phyloP scores from a whole-genome alignment of 164 flowering plant genomes.

The Aristolochia californica region DNA sequence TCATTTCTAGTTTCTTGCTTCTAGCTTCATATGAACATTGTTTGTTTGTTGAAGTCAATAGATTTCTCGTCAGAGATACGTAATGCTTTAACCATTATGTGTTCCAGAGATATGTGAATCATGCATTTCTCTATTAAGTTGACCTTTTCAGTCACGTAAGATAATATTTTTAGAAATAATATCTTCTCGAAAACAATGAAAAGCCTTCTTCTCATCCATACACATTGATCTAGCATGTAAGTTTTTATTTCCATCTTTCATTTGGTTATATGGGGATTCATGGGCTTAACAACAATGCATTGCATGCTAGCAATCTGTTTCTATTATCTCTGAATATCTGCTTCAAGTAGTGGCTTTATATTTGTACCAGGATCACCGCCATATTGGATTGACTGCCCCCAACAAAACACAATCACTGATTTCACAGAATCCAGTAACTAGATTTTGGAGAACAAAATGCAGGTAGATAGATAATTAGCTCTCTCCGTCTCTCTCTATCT shows the following conservation, averaged over 20 bases:
- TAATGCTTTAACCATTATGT: no score
- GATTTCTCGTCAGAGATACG: no score
- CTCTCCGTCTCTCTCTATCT: no score
- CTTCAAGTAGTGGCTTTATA: background rate
- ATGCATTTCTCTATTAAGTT: no score
- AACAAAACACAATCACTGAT: constrained; percentile 31
- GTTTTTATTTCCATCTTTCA: background rate
- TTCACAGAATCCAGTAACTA: constrained; percentile 62
- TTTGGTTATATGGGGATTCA: background rate
- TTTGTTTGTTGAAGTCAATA: no score
- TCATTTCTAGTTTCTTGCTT: background rate
- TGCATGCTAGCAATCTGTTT: background rate
- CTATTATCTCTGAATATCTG: background rate
- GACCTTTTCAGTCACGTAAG: no score
- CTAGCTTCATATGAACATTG: background rate
- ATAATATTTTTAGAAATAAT: no score
- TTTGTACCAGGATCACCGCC: constrained; percentile 47
- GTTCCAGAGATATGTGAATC: no score
- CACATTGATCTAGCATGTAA: no score
- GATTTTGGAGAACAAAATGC: constrained; percentile 71
- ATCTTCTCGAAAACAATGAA: no score
- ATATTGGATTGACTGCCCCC: constrained; percentile 35
- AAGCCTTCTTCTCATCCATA: no score
- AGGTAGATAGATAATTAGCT: constrained; percentile 26
- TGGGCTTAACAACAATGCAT: background rate